phyloP scores from a whole-genome alignment of 2,329 filamentous ascomycete genomes.

The Fusarium cyanostomum region DNA sequence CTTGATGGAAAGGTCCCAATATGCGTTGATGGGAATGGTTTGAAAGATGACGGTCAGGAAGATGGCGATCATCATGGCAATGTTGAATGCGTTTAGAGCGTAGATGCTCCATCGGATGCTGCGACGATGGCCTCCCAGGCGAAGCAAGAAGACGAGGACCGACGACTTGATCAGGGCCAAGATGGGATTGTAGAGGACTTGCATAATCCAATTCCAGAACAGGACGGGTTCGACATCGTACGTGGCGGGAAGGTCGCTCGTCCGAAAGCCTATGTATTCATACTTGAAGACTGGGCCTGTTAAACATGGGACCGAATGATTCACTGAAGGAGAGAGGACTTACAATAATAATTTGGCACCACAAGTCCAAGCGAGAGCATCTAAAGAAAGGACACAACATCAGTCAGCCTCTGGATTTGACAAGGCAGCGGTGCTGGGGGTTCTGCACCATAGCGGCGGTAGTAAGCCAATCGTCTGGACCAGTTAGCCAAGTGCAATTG shows the following conservation, averaged over 20 bases:
- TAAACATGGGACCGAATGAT: not conserved
- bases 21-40: slow-evolving; percentile 49
- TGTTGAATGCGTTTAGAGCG: slow-evolving; percentile 48
- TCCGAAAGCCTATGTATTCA: slow-evolving; percentile 30
- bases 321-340: not conserved
- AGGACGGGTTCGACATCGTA: slow-evolving; percentile 29
- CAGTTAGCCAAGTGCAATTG: slow-evolving; percentile 1
- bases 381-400: not conserved
- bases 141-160: slow-evolving; percentile 56
- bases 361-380: slow-evolving; percentile 25
- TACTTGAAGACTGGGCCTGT: slow-evolving; percentile 22
- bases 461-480: slow-evolving; percentile 31
- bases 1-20: slow-evolving; percentile 44
- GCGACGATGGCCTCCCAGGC: slow-evolving; percentile 46
- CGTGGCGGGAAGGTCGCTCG: slow-evolving; percentile 5
- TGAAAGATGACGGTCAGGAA: slow-evolving; percentile 53
- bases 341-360: slow-evolving; percentile 31
- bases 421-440: accelerated
- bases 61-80: slow-evolving; percentile 44
- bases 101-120: slow-evolving; percentile 41
- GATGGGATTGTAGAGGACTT: slow-evolving; percentile 55
- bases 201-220: slow-evolving; percentile 39
- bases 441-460: slow-evolving; percentile 29
- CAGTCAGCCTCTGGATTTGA: not conserved
- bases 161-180: slow-evolving; percentile 57